These are phyloP conservation scores for Penicillium sp. DNA, from an alignment of 2,329 filamentous ascomycete species.

Conservation along the genomic window DNA sequence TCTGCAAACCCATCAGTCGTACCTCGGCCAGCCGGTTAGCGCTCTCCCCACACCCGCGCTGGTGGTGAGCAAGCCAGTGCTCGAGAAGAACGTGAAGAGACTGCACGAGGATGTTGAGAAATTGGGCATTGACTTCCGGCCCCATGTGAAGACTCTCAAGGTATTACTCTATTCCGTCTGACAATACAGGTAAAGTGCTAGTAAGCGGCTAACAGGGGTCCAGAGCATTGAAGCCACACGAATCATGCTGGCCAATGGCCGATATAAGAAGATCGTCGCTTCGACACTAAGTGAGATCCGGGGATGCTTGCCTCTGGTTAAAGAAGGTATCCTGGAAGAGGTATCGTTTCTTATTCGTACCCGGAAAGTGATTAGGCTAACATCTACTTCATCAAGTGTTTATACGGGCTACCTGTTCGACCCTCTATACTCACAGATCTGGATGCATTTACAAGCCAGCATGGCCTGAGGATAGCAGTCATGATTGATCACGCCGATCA, in stretches of 20 bases:
- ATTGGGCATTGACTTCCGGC: slow-evolving; percentile 37
- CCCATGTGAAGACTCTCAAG: slow-evolving; percentile 47
- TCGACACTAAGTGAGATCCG: slow-evolving; percentile 42
- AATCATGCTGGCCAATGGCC: slow-evolving; percentile 40
- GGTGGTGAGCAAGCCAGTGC: slow-evolving; percentile 35
- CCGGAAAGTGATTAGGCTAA: background rate
- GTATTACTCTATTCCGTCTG: slow-evolving; percentile 18
- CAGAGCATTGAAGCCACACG: slow-evolving; percentile 32
- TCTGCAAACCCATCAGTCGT: slow-evolving; percentile 29
- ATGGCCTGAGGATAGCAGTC: slow-evolving; percentile 12
- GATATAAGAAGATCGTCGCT: slow-evolving; percentile 36
- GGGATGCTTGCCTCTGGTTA: slow-evolving; percentile 35
- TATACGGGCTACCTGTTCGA: slow-evolving; percentile 42
- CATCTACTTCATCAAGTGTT: slow-evolving; percentile 18
- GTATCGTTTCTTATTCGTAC: slow-evolving; percentile 19
- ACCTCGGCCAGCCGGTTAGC: slow-evolving; percentile 31
- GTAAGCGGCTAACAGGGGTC: background rate
- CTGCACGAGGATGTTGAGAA: slow-evolving; percentile 39
- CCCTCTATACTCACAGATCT: slow-evolving; percentile 17
- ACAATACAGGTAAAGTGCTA: background rate
- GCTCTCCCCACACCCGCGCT: slow-evolving; percentile 40
- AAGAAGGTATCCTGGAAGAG: slow-evolving; percentile 40
- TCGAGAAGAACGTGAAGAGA: slow-evolving; percentile 36
- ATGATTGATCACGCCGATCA: slow-evolving; percentile 33
- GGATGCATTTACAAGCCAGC: slow-evolving; percentile 8